Conservation (phyloP, 495 filamentous ascomycete species). For the Apiosordaria backusii region DNA sequence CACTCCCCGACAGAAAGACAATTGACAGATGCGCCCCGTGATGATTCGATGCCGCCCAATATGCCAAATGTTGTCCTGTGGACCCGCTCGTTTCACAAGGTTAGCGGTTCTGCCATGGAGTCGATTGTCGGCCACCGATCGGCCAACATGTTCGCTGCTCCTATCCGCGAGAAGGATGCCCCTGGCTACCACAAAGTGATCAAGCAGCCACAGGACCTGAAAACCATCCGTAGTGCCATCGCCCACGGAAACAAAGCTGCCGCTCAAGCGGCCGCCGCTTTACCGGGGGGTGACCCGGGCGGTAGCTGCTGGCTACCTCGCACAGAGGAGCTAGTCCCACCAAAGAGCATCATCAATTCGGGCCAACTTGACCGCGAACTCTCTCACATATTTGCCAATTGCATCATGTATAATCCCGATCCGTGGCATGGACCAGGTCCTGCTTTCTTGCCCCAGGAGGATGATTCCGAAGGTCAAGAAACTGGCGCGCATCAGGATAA, state of each 20-base stretch:
- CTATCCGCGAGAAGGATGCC: constrained; percentile 78
- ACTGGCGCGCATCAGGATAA: constrained; percentile 39
- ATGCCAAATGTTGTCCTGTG: constrained; percentile 60
- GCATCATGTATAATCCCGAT: constrained; percentile 93
- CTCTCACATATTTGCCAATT: constrained; percentile 97
- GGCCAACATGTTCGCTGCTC: constrained; percentile 80
- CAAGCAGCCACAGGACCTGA: constrained; percentile 82
- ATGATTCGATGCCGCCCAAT: constrained; percentile 3
- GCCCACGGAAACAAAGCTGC: constrained; percentile 73
- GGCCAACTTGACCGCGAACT: constrained; percentile 90
- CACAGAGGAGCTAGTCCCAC: constrained; percentile 72
- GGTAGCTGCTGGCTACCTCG: constrained; percentile 60
- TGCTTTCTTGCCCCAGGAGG: constrained; percentile 45
- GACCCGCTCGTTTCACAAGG: constrained; percentile 73
- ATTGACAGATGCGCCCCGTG: constrained; percentile 11
- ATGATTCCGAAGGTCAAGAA: constrained; percentile 32
- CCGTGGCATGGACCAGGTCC: constrained; percentile 64
- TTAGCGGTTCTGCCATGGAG: constrained; percentile 74
- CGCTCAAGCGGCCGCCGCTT: constrained; percentile 53
- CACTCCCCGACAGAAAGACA: constrained; percentile 18
- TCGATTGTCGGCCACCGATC: constrained; percentile 81
- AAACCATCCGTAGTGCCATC: constrained; percentile 76
- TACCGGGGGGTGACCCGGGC: constrained; percentile 44
- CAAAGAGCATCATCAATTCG: constrained; percentile 90
- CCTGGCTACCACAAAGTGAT: constrained; percentile 87